These are phyloP conservation scores for Selaginella tamariscina DNA, from an alignment of 75 land plant species.

Conservation along the genomic window DNA sequence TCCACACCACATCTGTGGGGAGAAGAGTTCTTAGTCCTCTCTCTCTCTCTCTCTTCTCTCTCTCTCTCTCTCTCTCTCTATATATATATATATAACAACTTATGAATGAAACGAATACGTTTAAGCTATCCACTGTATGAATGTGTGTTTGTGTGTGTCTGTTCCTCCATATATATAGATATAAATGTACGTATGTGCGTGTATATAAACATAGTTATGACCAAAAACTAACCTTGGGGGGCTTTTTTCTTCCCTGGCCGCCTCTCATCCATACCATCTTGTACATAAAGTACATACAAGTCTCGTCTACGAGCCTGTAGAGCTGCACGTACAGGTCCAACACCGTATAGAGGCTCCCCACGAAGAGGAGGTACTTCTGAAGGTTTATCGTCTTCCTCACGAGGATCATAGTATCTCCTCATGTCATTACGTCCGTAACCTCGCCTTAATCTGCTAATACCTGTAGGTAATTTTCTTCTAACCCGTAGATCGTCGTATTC, in stretches of 20 bases:
- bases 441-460: not conserved
- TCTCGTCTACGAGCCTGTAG: constrained; percentile 54
- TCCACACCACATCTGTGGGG: constrained; percentile 55
- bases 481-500: no score
- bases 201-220: no score
- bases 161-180: no score
- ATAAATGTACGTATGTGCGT: no score
- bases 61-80: no score
- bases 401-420: not conserved
- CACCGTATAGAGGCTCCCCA: constrained; percentile 85
- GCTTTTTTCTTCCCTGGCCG: constrained; percentile 71
- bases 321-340: constrained; percentile 85
- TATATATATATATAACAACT: no score
- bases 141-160: no score
- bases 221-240: no score
- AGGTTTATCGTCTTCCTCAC: not conserved
- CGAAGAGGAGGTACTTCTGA: constrained; percentile 9
- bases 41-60: no score
- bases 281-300: constrained; percentile 68
- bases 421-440: not conserved
- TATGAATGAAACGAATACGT: no score
- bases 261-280: constrained; percentile 64
- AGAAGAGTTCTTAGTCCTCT: no score
- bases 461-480: not conserved
- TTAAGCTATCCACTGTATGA: no score